Base-by-base conservation (phyloP, 371 early-diverging fungal species). In the Capniomyces stellatus region DNA sequence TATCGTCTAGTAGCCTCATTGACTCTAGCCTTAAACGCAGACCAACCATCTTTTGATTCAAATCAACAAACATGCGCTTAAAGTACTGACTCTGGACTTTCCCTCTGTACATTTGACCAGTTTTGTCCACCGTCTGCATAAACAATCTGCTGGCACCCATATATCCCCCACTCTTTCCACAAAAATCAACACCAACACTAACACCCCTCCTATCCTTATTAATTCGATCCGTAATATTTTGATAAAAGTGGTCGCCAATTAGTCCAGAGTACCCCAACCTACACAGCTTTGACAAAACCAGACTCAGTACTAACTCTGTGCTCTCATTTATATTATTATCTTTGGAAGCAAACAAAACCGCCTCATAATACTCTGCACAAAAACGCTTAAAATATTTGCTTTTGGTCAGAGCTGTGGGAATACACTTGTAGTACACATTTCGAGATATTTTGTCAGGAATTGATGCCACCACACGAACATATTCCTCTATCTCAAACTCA, bases 221-320 rank as follows among this genome's bases (percentile, higher is more conserved):
- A 6, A 15, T 10, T 10, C 15, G 6, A 10, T 35, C 35, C 15
- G 10, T 35, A 15, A 6, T 10, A 46, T 10, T 4, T 19, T 46
- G 23, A n/a, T 25, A 25, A 4, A 48, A 21, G 3, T 29, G 21
- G 3, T 31, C 19, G 29, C 18, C 23, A 30, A 35, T 8, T n/a
- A 51, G 3, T 29, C 31, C 51, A 12, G 51, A 51, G 21, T 51
- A 51, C 40, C 51, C 51, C 3, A 51, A 30, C 40, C 51, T 51
- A 18, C 29, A 51, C 18, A 51, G 2, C 40, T 51, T 51, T 8
- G 31, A 30, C 29, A 30, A 21, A 2, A 51, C 25, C 3, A n/a
- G n/a, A 2, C n/a, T 24, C n/a, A 46, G 25, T n/a, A 46, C 35
- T 35, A 35, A 15, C 6, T 6, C 15, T 10, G 35, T 35, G 6